Percentiles rank a stretch among this genome's conserved stretches.
Evolutionary conservation across 345 rosid species (phyloP).

Genomic region (Eucalyptus camaldulensis): DNA sequence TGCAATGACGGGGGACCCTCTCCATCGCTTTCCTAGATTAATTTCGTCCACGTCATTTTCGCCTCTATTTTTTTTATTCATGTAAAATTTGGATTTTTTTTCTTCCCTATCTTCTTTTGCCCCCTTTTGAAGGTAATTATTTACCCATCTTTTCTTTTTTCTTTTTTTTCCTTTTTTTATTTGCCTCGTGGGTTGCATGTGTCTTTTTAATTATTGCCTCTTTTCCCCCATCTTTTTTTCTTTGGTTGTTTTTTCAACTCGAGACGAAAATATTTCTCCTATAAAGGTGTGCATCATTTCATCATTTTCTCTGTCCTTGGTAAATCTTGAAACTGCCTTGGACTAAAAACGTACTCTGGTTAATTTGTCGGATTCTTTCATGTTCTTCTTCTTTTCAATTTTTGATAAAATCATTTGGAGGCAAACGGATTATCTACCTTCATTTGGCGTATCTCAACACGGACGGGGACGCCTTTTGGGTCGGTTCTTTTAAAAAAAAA

Average conservation of each 20-base stretch:
- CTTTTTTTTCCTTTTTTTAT: neutral
- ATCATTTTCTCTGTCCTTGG: neutral
- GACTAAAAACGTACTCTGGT: neutral
- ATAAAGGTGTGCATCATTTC: neutral
- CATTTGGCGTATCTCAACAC: neutral
- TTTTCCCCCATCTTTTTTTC: neutral
- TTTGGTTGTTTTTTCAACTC: neutral
- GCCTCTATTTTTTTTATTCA: neutral
- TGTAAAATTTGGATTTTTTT: neutral
- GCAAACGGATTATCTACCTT: neutral
- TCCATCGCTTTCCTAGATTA: neutral
- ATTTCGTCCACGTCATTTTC: neutral
- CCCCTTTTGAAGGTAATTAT: neutral
- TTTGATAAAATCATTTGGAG: neutral
- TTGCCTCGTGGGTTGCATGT: neutral
- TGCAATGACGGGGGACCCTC: neutral
- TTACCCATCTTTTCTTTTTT: neutral
- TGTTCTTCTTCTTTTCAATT: neutral
- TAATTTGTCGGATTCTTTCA: neutral
- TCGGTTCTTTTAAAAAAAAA: too few relatives aligned
- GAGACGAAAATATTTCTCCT: neutral
- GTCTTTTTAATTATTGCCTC: neutral
- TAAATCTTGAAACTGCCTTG: neutral
- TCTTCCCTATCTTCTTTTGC: neutral
- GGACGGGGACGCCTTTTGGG: accelerated